Evolutionary conservation across 2,329 filamentous ascomycete genomes (phyloP).

Genomic region (Botrytis byssoidea): DNA sequence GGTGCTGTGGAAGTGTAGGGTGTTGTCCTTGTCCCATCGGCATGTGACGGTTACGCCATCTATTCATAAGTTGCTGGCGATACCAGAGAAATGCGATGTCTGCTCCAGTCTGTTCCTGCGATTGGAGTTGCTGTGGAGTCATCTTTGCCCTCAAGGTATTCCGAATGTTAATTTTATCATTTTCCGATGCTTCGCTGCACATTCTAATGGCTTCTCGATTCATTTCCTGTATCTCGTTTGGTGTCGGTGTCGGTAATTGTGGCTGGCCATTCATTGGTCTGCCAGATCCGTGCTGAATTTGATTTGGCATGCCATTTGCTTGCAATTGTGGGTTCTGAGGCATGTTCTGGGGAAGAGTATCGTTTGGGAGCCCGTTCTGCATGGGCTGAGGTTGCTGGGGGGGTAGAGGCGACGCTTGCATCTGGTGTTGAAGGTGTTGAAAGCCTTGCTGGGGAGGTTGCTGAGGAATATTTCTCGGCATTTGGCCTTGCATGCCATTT

Average conservation of each 20-base stretch:
- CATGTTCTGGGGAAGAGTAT: conserved; percentile 35
- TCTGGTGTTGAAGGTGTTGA: conserved; percentile 57
- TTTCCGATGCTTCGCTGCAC: conserved; percentile 44
- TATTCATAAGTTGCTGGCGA: conserved; percentile 34
- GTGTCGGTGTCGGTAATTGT: conserved; percentile 30
- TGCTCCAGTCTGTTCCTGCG: conserved; percentile 46
- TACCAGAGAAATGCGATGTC: conserved; percentile 53
- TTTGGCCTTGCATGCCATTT: conserved; percentile 50
- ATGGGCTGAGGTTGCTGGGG: conserved; percentile 44
- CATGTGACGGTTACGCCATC: conserved; percentile 30
- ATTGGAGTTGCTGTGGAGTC: conserved; percentile 43
- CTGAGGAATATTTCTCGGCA: conserved; percentile 49
- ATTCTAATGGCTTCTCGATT: conserved; percentile 31
- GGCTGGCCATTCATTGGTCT: conserved; percentile 28
- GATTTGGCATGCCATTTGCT: conserved; percentile 46
- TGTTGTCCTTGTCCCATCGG: conserved; percentile 30
- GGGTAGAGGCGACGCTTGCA: conserved; percentile 54
- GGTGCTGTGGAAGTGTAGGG: conserved; percentile 30
- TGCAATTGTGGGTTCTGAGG: conserved; percentile 39
- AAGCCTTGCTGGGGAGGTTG: conserved; percentile 54
- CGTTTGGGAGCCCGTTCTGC: conserved; percentile 38
- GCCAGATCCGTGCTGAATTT: conserved; percentile 25
- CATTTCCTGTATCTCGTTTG: conserved; percentile 27
- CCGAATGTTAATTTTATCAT: conserved; percentile 46
- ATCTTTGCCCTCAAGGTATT: conserved; percentile 43